phyloP scores from a whole-genome alignment of 2,329 filamentous ascomycete species.

The Epichloe baconii region DNA sequence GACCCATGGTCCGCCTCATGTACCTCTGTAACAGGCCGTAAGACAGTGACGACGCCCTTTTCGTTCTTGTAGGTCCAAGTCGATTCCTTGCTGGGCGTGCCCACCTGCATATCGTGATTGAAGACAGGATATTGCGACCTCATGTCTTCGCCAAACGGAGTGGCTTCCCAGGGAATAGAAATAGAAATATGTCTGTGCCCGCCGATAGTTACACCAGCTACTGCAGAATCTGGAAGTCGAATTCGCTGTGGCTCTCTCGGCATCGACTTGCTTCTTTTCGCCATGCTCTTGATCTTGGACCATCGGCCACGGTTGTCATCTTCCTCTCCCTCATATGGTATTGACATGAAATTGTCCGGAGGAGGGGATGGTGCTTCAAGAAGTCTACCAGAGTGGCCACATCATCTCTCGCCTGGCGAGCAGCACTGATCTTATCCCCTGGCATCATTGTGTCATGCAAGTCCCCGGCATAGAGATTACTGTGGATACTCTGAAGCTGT shows the following conservation, averaged over 20 bases:
- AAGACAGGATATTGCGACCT: constrained; percentile 23
- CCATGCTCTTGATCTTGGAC: constrained; percentile 29
- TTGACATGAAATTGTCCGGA: constrained; percentile 36
- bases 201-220: constrained; percentile 38
- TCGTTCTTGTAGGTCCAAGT: constrained; percentile 20
- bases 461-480: constrained; percentile 2
- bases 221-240: constrained; percentile 39
- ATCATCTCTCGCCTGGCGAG: constrained; percentile 13
- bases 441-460: constrained; percentile 1
- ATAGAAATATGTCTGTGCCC: constrained; percentile 48
- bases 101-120: constrained; percentile 8
- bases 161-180: constrained; percentile 41
- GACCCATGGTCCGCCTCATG: constrained; percentile 6
- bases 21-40: constrained; percentile 18
- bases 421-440: constrained; percentile 8
- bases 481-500: background rate
- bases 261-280: constrained; percentile 22
- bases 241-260: constrained; percentile 19
- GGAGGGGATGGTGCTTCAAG: constrained; percentile 34
- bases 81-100: constrained; percentile 6
- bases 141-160: constrained; percentile 24
- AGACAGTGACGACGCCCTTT: constrained; percentile 24
- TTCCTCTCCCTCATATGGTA: constrained; percentile 18
- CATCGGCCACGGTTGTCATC: constrained; percentile 25
- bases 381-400: constrained; percentile 32